phyloP scores from a whole-genome alignment of 768 basidiomycete genomes.

The Naematelia aurantialba region DNA sequence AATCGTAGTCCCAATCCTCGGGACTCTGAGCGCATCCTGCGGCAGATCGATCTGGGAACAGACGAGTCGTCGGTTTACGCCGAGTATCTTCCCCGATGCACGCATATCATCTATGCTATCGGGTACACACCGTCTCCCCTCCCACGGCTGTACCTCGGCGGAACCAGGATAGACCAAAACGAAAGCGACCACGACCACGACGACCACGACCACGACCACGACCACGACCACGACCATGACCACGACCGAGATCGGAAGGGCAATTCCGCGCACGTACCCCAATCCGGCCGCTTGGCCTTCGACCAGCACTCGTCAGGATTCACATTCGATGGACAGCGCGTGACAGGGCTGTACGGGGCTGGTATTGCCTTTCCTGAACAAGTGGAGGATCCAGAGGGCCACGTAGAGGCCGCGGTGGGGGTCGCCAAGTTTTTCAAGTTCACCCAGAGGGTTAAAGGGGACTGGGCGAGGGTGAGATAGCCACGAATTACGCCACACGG shows the following conservation, averaged over 20 bases:
- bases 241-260: no score
- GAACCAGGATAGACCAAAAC: no score
- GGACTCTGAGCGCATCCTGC: not conserved
- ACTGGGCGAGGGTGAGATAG: conserved; percentile 10
- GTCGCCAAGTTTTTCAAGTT: conserved; percentile 38
- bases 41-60: conserved; percentile 20
- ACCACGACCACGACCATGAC: no score
- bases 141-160: conserved; percentile 13
- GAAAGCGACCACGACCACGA: no score
- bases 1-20: no score
- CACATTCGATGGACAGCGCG: not conserved
- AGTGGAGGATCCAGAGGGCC: conserved; percentile 27
- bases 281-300: no score
- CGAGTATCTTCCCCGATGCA: conserved; percentile 18
- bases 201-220: no score
- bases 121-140: conserved; percentile 23
- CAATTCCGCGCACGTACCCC: no score
- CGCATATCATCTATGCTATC: conserved; percentile 32
- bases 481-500: not conserved
- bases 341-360: conserved; percentile 22
- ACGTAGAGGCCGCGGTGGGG: conserved; percentile 32
- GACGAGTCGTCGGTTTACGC: conserved; percentile 19
- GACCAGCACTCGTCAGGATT: conserved; percentile 30
- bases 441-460: conserved; percentile 20
- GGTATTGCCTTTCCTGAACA: conserved; percentile 37